Evolutionary conservation across 495 filamentous ascomycete species (phyloP), one percentile per base, ranked within the genome.

Genomic region (Umbilicaria muhlenbergii): DNA sequence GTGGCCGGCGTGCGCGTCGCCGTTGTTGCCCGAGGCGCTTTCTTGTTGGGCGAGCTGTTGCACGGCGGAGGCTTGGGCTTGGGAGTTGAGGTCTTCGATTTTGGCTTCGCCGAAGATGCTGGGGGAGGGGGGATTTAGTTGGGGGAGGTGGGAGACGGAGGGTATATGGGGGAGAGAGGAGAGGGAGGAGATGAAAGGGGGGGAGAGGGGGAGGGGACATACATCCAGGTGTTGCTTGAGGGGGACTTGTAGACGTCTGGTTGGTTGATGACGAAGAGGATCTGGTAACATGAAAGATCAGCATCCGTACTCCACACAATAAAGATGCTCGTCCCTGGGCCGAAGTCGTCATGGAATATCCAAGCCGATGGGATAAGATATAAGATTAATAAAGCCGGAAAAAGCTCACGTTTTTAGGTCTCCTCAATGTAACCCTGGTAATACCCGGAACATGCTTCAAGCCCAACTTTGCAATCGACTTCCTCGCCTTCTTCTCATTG

Each of bases 61-160:
- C 31, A 51, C 36, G 11, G 53, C 53, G 38, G 38, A 39, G 24
- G 50, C 45, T 11, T 37, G 44, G 36, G 48, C 46, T 59, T 86
- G 84, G 58, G 89, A 87, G 78, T 94, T 96, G 55, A 96, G 71
- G 69, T 99, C 92, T 74, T 99, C 92, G 58, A 92, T 99, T 82
- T 99, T 99, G 61, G 92, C 92, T 73, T 99, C 91, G 63, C 91
- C 91, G 66, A 99, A 99, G 69, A 99, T 93, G 68, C 91, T 98
- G 43, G 39, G 36, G 34, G 10, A 5, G 42, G 17, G n/a, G 8
- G 19, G 41, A n/a, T 45, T 56, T 36, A 48, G 35, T 16, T 44
- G 38, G 45, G 28, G 36, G 19, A 5, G 2, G 19, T 21, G 2
- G 19, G 19, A 21, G 2, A 21, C n/a, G n/a, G n/a, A n/a, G n/a